These are phyloP conservation scores for Nicotiana knightiana DNA, from an alignment of 257 asterid genomes.

Conservation along the genomic window DNA sequence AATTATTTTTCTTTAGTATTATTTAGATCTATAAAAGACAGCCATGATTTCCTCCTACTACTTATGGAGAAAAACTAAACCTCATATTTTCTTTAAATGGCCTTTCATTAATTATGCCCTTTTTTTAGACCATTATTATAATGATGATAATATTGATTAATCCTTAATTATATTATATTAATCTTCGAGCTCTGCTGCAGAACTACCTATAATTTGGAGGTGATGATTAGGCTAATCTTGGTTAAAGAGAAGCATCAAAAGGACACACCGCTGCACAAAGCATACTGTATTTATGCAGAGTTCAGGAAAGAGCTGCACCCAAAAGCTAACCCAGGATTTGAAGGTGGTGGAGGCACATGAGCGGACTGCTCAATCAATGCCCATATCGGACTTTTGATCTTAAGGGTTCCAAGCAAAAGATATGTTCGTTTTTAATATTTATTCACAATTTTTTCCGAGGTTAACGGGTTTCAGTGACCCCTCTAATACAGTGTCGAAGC, in stretches of 20 bases:
- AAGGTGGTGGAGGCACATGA: too few species aligned
- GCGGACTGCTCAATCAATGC: too few species aligned
- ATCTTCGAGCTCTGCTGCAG: conserved; percentile 10
- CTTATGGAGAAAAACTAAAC: conserved; percentile 14
- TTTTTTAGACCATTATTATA: conserved; percentile 33
- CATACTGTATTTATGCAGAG: fast-evolving
- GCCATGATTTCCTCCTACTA: conserved; percentile 52
- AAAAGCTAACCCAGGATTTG: too few species aligned
- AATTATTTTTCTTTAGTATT: conserved; percentile 27
- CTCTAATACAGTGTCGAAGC: too few species aligned
- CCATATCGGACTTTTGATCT: too few species aligned
- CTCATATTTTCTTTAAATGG: neutral
- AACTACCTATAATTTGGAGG: conserved; percentile 22
- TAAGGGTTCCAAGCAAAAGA: too few species aligned
- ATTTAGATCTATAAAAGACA: conserved; percentile 37
- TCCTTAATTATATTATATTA: neutral
- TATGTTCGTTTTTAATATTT: too few species aligned
- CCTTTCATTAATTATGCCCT: conserved; percentile 4
- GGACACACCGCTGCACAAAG: too few species aligned
- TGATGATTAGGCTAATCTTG: conserved; percentile 36
- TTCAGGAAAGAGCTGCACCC: fast-evolving
- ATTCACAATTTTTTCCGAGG: too few species aligned
- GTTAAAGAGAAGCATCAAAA: neutral
- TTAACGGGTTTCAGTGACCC: too few species aligned
- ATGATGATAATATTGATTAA: conserved; percentile 33